Evolutionary conservation across 2,329 filamentous ascomycete genomes (phyloP).

Genomic region (Trichocomaceae sp.): DNA sequence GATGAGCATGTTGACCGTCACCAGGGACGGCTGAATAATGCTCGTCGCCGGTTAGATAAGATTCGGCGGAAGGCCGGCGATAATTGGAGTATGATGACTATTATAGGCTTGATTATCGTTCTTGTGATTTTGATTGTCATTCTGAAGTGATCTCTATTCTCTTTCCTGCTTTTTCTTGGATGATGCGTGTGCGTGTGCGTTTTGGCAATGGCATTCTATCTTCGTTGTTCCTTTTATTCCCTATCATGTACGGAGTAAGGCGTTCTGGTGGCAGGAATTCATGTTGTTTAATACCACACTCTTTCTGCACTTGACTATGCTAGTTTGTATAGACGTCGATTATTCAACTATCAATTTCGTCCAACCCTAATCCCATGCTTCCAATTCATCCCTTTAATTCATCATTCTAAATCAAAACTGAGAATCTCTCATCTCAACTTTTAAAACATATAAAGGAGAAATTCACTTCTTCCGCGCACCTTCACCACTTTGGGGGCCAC

Average conservation of each 20-base stretch:
- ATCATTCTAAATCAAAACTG: background rate
- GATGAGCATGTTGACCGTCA: slow-evolving; percentile 79
- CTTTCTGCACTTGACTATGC: background rate
- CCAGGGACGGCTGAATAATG: slow-evolving; percentile 32
- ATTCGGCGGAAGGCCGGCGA: slow-evolving; percentile 70
- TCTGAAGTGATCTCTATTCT: slow-evolving; percentile 52
- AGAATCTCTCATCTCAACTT: background rate
- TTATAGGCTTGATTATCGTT: slow-evolving; percentile 75
- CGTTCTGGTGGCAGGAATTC: slow-evolving; percentile 1
- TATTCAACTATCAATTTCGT: background rate
- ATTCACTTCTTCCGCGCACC: background rate
- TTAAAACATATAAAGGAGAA: background rate
- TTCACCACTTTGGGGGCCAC: no score
- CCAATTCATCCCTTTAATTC: background rate
- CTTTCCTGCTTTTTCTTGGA: background rate
- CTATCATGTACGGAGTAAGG: slow-evolving; percentile 1
- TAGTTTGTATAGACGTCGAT: background rate
- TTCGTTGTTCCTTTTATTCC: background rate
- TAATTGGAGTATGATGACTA: slow-evolving; percentile 78
- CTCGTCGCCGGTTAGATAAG: slow-evolving; percentile 62
- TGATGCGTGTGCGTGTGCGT: background rate
- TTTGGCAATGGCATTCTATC: background rate
- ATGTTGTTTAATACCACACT: slow-evolving; percentile 8
- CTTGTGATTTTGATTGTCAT: slow-evolving; percentile 76
- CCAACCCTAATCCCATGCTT: background rate